Base-by-base conservation (phyloP, 768 basidiomycete species). In the Tephrocybe sp. region DNA sequence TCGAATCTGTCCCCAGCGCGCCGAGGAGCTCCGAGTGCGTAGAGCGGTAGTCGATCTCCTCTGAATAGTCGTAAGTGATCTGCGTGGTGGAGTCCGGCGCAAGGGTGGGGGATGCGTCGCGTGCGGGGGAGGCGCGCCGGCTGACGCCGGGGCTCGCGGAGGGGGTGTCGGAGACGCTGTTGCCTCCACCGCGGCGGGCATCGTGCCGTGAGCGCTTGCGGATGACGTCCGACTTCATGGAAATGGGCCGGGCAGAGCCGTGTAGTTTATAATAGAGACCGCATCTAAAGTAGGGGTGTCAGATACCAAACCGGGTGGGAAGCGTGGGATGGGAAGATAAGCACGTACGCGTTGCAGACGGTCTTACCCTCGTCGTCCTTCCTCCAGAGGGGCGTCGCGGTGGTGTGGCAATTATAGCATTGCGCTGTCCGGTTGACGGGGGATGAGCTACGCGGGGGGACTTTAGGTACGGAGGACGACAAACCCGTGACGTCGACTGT, bases 351-450 rank as follows among this genome's bases (percentile, higher is more conserved):
- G 60, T 92, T 92, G 73, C 91, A 92, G 35, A 92, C 88, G 0
- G 90, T 92, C 73, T 89, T 89, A 48, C 90, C 90, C 68, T 92
- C 91, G 59, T 92, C 89, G 59, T 92, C 91, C 68, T 92, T 92
- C 55, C 90, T 79, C 90, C 90, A 92, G 35, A 92, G 79, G 11
- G 91, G 91, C 5, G 90, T 92, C 12, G 89, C 88, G 2, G 88
- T 92, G 19, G 91, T 92, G 62, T 91, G 87, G 72, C 90, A 92
- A 62, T 92, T 92, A 70, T 89, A 91, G 70, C 90, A 93, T 73
- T 91, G 89, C 2, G 89, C 90, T 77, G 75, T 65, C 52, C 66
- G 54, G 50, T 45, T 54, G 57, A 65, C 61, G 59, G 64, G 65
- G 45, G 62, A 64, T 62, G 62, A 60, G 55, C 54, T 61, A 62